Percentiles rank a stretch among this genome's conserved stretches.
Evolutionary conservation across 1,284 basidiomycete genomes (phyloP).

Genomic region (Ustilago sp.): DNA sequence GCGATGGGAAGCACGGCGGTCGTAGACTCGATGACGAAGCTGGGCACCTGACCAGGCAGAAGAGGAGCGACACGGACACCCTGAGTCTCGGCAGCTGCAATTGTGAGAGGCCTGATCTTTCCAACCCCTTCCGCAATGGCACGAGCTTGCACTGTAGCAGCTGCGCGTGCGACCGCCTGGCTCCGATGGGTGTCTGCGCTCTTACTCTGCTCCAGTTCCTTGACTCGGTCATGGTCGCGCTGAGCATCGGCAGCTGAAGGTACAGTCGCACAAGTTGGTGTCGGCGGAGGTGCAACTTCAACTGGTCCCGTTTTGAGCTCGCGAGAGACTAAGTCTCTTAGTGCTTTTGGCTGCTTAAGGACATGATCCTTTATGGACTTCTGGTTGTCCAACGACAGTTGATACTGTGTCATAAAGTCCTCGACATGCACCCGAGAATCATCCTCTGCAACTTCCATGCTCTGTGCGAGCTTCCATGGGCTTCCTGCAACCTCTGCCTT

Average conservation of each 20-base stretch:
- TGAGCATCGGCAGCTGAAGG: slow-evolving; percentile 35
- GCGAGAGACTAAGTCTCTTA: slow-evolving; percentile 32
- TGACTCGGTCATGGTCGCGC: slow-evolving; percentile 40
- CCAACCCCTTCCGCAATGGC: slow-evolving; percentile 36
- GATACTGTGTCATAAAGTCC: slow-evolving; percentile 27
- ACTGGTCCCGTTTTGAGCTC: slow-evolving; percentile 38
- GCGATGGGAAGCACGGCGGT: slow-evolving; percentile 26
- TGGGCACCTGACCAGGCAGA: slow-evolving; percentile 49
- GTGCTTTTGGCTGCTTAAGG: slow-evolving; percentile 32
- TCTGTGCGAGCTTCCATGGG: slow-evolving; percentile 45
- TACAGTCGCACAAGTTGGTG: slow-evolving; percentile 36
- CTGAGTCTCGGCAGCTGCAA: slow-evolving; percentile 39
- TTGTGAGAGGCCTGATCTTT: slow-evolving; percentile 47
- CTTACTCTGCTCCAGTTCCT: slow-evolving; percentile 28
- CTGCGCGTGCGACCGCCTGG: slow-evolving; percentile 38
- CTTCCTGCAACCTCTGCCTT: slow-evolving; percentile 37
- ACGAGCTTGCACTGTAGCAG: slow-evolving; percentile 44
- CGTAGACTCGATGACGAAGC: slow-evolving; percentile 47
- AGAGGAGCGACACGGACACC: slow-evolving; percentile 48
- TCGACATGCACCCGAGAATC: slow-evolving; percentile 34
- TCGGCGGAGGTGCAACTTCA: slow-evolving; percentile 45
- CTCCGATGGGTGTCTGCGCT: slow-evolving; percentile 34
- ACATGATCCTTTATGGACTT: slow-evolving; percentile 34
- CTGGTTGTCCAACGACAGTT: slow-evolving; percentile 25
- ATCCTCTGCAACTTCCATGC: slow-evolving; percentile 33